Conservation (phyloP, 371 early-diverging fungal genomes). For the Mortierella sp. region DNA sequence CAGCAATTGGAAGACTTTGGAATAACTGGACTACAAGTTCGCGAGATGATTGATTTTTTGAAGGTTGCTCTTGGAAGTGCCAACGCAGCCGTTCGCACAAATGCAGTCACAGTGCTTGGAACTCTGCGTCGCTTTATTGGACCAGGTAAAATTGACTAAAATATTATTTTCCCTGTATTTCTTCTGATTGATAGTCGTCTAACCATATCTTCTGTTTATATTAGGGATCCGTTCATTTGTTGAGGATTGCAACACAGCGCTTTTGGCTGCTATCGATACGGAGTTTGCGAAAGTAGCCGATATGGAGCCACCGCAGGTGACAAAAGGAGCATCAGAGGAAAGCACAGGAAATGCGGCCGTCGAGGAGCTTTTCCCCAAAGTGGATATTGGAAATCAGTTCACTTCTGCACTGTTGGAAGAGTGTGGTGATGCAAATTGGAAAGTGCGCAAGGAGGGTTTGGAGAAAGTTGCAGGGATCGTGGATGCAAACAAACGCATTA, state of each 20-base stretch:
- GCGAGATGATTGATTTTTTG: constrained; percentile 87
- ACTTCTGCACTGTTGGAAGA: constrained; percentile 63
- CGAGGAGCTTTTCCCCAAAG: constrained; percentile 90
- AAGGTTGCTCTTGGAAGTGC: constrained; percentile 83
- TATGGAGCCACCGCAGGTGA: constrained; percentile 82
- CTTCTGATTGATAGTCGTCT: not conserved
- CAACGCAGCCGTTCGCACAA: constrained; percentile 87
- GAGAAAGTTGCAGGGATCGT: constrained; percentile 84
- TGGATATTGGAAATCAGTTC: constrained; percentile 78
- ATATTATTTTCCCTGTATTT: not conserved
- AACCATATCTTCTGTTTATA: not conserved
- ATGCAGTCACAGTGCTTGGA: constrained; percentile 83
- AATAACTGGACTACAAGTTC: constrained; percentile 77
- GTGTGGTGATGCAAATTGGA: constrained; percentile 91
- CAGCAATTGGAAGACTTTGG: constrained; percentile 90
- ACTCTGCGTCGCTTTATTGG: constrained; percentile 88
- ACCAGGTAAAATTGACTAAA: constrained; percentile 67
- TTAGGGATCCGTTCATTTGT: constrained; percentile 75
- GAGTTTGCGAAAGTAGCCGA: constrained; percentile 92
- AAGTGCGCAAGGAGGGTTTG: constrained; percentile 92
- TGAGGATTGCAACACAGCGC: constrained; percentile 86
- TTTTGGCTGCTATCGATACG: constrained; percentile 86
- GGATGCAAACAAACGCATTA: constrained; percentile 86
- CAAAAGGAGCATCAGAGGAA: constrained; percentile 59
- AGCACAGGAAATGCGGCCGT: constrained; percentile 57